Percentiles rank a stretch among this genome's conserved stretches.
phyloP scores from a whole-genome alignment of 805 yeast species.

The Cyberlindnera mississippiensis region DNA sequence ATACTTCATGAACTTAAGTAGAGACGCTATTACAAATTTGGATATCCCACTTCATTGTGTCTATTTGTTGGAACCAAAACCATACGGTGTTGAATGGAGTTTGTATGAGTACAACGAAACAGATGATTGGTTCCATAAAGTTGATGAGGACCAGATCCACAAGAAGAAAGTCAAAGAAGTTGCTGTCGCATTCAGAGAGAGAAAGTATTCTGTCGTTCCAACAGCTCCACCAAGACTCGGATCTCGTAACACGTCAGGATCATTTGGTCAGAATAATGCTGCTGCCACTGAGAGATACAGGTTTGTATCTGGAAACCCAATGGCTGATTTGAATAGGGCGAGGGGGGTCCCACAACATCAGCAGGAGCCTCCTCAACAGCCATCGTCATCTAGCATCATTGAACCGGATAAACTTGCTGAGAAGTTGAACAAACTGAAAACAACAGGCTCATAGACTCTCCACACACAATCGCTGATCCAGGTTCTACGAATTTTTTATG shows the following conservation, averaged over 20 bases:
- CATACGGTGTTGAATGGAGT: slow-evolving; percentile 93
- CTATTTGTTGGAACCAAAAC: slow-evolving; percentile 86
- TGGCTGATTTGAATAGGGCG: slow-evolving; percentile 17
- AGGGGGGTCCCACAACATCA: slow-evolving; percentile 15
- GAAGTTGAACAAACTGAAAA: slow-evolving; percentile 20
- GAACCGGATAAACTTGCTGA: slow-evolving; percentile 30
- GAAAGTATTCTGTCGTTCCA: slow-evolving; percentile 72
- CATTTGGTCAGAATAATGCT: not conserved
- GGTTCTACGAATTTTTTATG: not conserved
- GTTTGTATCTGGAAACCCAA: slow-evolving; percentile 7
- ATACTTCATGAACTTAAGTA: slow-evolving; percentile 78
- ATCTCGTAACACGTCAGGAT: slow-evolving; percentile 3
- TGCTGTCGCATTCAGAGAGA: slow-evolving; percentile 63
- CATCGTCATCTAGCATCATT: not conserved
- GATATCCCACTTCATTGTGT: slow-evolving; percentile 93
- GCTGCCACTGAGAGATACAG: slow-evolving; percentile 2
- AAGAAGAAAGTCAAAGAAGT: slow-evolving; percentile 59
- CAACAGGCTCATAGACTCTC: not conserved
- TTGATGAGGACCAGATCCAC: slow-evolving; percentile 40
- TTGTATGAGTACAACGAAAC: slow-evolving; percentile 82
- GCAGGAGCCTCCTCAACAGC: not conserved
- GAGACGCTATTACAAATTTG: slow-evolving; percentile 78
- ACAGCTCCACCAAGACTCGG: slow-evolving; percentile 52
- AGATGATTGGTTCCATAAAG: slow-evolving; percentile 71
- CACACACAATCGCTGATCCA: no score